Evolutionary conservation across 495 filamentous ascomycete genomes (phyloP).

Genomic region (Hapsidospora chrysogenum): DNA sequence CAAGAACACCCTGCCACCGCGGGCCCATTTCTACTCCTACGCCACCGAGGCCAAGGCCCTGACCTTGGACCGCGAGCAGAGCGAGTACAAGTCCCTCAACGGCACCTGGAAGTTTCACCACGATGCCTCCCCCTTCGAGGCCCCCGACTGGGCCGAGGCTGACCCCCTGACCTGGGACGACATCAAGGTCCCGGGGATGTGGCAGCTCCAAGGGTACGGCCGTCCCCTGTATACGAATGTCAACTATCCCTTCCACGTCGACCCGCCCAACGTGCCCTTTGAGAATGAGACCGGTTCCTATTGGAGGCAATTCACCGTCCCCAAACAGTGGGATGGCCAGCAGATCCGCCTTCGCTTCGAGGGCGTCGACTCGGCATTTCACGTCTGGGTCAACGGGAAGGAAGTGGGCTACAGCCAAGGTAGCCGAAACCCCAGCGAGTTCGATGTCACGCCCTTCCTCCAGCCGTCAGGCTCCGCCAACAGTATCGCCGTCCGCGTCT

Average conservation of each 20-base stretch:
- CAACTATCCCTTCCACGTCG: conserved; percentile 43
- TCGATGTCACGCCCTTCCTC: conserved; percentile 40
- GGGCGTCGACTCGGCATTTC: conserved; percentile 53
- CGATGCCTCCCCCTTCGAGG: conserved; percentile 29
- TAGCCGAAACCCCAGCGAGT: conserved; percentile 49
- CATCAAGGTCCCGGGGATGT: conserved; percentile 50
- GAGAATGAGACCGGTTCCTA: conserved; percentile 53
- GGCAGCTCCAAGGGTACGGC: conserved; percentile 52
- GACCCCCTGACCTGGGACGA: conserved; percentile 27
- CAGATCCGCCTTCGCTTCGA: conserved; percentile 46
- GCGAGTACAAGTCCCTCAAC: conserved; percentile 30
- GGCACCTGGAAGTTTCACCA: conserved; percentile 42
- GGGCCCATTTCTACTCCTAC: conserved; percentile 40
- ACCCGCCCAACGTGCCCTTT: conserved; percentile 42
- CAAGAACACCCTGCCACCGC: conserved; percentile 44
- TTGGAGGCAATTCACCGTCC: conserved; percentile 28
- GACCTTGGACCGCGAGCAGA: conserved; percentile 11
- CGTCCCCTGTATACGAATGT: conserved; percentile 51
- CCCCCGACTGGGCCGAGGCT: conserved; percentile 12
- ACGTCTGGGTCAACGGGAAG: conserved; percentile 47
- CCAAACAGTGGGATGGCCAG: conserved; percentile 16
- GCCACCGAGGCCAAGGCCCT: conserved; percentile 16
- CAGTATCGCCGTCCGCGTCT: conserved; percentile 43
- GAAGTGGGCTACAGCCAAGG: conserved; percentile 54
- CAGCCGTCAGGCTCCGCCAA: conserved; percentile 22